Base-by-base conservation (phyloP, 2,329 filamentous ascomycete genomes). In the Alternaria ventricosa region DNA sequence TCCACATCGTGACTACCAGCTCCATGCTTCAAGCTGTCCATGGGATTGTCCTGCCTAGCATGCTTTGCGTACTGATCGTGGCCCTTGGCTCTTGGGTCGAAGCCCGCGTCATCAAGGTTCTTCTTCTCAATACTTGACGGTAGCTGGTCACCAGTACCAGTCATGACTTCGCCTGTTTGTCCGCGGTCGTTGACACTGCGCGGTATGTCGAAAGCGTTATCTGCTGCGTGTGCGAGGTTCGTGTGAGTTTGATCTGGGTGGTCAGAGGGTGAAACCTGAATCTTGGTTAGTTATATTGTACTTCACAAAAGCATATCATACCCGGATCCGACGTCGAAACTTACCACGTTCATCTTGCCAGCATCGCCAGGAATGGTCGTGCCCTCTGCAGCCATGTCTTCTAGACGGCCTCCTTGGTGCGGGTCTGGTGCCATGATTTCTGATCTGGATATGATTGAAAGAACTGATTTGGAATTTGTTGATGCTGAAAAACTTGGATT, bases 161-260 rank as follows among this genome's bases (percentile, higher is more conserved):
- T 79, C 15, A 78, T 64, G 20, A 81, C 73, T 28, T 80, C 79
- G 5, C 69, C 76, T 2, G 78, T 80, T 3, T 69, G 66, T 11
- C 77, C 78, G 4, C 69, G 71, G 63, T 81, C 79, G 41, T 66
- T 68, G 45, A 68, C 58, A 10, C 69, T 65, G 41, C 77, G 72
- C 5, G 85, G 82, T 61, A 86, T 81, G 50, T 86, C 83, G 30
- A 79, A 82, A 8, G 79, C 71, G 63, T 87, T 87, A 62, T 84
- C 82, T 8, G 82, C 84, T 0, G 83, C 84, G 18, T 78, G 75
- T n/a, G 81, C 80, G 25, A 79, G 76, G 23, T 80, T 76, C 44
- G 80, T 73, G 27, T 72, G 70, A 49, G 81, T 73, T 65, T 86
- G 82, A 66, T 85, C 82, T 2, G 84, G 84, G 7, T 83, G 81